Evolutionary conservation across 768 basidiomycete genomes (phyloP), one percentile per base, ranked within the genome.

Genomic region (Boletales sp.): DNA sequence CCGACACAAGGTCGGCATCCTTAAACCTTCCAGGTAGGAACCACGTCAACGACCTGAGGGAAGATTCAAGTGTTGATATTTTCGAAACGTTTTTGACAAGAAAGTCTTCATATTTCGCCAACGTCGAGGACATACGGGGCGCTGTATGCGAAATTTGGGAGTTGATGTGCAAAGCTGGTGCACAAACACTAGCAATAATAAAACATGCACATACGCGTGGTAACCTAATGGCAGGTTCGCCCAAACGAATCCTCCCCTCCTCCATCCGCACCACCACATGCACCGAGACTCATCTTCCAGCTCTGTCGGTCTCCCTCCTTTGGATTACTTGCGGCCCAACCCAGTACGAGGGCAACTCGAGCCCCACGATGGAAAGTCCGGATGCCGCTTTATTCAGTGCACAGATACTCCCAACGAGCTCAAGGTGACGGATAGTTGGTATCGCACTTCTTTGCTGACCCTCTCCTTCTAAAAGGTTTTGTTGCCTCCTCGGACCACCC

Each of bases 21-120:
- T 92, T 93, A 80, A 98, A 97, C 56, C 94, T 81, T 53, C 94
- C 94, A 39, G 95, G 95, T 39, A 98, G 73, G 60, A 98, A 84
- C 94, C 94, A 98, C 41, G 93, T 94, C 50, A 97, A 71, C 35
- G 92, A 94, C 56, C 92, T 78, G 56, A 98, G 70, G 25, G 87
- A 83, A 15, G 88, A 91, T 69, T 98, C 95, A 58, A 97, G 71
- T n/a, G 84, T 81, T 17, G 87, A 84, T 44, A 97, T 89, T 18
- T 89, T 84, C 2, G 86, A 83, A 19, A 89, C 83, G 70, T 97
- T 96, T 49, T 84, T 79, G 50, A 96, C 72, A 52, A 96, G 77
- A 61, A 93, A 89, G 25, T 78, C 70, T 64, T 94, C 92, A 69
- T 95, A 95, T 66, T 74, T 82, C 54, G 80, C 81, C 58, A 85